These are phyloP conservation scores for Claviceps africana DNA, from an alignment of 2,329 filamentous ascomycete genomes.

Conservation along the genomic window DNA sequence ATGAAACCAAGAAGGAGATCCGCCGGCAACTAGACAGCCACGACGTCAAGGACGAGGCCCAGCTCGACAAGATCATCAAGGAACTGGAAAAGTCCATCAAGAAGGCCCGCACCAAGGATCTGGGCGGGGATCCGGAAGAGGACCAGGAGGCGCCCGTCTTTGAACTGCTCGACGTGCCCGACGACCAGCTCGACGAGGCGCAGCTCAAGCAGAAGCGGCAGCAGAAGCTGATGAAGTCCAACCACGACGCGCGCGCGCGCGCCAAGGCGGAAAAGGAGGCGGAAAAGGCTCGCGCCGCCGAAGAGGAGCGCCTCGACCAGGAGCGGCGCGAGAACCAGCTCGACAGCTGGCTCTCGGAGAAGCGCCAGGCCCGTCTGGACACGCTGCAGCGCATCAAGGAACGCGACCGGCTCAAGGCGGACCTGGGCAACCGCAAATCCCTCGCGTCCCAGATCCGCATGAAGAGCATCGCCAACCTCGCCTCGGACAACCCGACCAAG, in stretches of 20 bases:
- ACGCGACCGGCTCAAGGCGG: constrained; percentile 80
- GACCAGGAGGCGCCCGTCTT: constrained; percentile 76
- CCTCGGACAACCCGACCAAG: constrained; percentile 72
- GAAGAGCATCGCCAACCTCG: constrained; percentile 94
- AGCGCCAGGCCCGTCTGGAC: constrained; percentile 56
- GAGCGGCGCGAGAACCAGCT: constrained; percentile 75
- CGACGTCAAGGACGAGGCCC: constrained; percentile 80
- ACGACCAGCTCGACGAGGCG: constrained; percentile 87
- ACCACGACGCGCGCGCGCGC: constrained; percentile 82
- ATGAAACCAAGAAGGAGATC: constrained; percentile 81
- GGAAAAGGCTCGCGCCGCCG: constrained; percentile 70
- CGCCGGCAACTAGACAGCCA: constrained; percentile 76
- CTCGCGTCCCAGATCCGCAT: constrained; percentile 93
- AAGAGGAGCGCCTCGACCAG: constrained; percentile 71
- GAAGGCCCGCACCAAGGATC: constrained; percentile 82
- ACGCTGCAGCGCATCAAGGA: constrained; percentile 80
- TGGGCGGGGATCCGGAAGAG: constrained; percentile 68
- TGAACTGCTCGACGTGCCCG: constrained; percentile 73
- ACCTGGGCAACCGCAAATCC: constrained; percentile 91
- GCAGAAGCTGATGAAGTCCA: constrained; percentile 85
- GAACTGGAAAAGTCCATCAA: constrained; percentile 85
- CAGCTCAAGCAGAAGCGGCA: constrained; percentile 84
- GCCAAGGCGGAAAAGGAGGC: constrained; percentile 93
- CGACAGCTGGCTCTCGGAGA: constrained; percentile 75
- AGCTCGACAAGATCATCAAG: constrained; percentile 70